These are phyloP conservation scores for Physcomitrium patens DNA, from an alignment of 225 moss, liverwort and hornwort genomes.

Conservation along the genomic window DNA sequence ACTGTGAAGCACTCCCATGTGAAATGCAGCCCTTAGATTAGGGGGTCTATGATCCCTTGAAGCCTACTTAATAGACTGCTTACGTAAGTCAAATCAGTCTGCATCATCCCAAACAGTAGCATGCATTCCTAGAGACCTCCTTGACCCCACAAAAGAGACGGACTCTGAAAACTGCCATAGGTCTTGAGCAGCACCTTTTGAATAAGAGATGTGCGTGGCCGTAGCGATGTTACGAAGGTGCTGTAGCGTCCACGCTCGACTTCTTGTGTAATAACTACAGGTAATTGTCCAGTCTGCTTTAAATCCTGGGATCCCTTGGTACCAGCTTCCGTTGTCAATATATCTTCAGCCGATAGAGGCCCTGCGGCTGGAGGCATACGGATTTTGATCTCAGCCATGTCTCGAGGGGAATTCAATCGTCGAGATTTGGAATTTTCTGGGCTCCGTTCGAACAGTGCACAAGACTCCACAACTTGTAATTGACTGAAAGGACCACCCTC, in stretches of 20 bases:
- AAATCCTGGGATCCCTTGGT: slow-evolving; percentile 46
- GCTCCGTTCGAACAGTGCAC: neutral
- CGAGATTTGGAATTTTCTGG: too few relatives aligned
- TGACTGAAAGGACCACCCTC: neutral
- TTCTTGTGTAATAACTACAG: slow-evolving; percentile 2
- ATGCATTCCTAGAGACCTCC: too few relatives aligned
- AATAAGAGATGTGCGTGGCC: slow-evolving; percentile 31
- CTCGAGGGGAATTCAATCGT: neutral
- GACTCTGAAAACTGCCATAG: neutral
- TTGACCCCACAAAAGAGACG: too few relatives aligned
- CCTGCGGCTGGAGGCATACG: slow-evolving; percentile 21
- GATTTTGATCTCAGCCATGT: slow-evolving; percentile 56
- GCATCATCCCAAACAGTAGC: too few relatives aligned
- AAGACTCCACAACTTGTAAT: neutral
- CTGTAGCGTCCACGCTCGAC: neutral
- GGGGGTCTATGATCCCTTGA: too few relatives aligned
- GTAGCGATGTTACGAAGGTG: slow-evolving; percentile 22
- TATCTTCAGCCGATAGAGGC: slow-evolving; percentile 22
- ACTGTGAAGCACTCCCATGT: slow-evolving; percentile 24
- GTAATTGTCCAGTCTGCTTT: slow-evolving; percentile 7
- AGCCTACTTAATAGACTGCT: too few relatives aligned
- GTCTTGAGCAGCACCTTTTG: slow-evolving; percentile 39
- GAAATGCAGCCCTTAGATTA: too few relatives aligned
- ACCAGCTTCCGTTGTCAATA: slow-evolving; percentile 17
- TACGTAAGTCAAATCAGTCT: too few relatives aligned